Base-by-base conservation (phyloP, 129 eudicot species). In the Chrysanthemum seticuspe region DNA sequence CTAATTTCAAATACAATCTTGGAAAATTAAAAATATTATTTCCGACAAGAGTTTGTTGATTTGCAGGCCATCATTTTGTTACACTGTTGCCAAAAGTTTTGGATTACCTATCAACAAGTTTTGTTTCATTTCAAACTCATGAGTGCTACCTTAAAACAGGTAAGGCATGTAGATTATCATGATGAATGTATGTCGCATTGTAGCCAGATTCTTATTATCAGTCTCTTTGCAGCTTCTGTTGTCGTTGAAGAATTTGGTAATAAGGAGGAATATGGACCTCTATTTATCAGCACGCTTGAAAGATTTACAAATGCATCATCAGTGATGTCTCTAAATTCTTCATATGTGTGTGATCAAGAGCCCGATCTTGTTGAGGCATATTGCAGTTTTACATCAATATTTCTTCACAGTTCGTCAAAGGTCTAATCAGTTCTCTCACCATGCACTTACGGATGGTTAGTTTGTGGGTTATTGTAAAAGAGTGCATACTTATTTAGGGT, bases 71-170 rank as follows among this genome's bases (percentile, higher is more conserved):
- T 68, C 91, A 88, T 53, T 86, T 94, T 73, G 78, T 82, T 55
- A 60, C 89, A 29, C 67, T 84, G 50, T 70, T 94, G 79, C 99
- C 99, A 21, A 83, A 82, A 80, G 82, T 90, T 61, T 82, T 94
- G 55, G 92, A 94, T 74, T 88, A 91, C 76, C 73, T 94, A 65
- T 84, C 97, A 56, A 80, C 85, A 27, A 94, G 83, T 73, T 94
- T 94, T 51, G 44, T 76, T 71, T 77, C 93, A 68, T 90, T 85
- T 62, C 91, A 80, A 78, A 83, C 81, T 82, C 99, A 88, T 5
- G 99, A 94, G 50, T 94, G 97, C 87, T 94, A 86, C 86, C 83
- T 94, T 74, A 86, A 84, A 86, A 86, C 99, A 84, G 99, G 99
- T 90, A 79, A 75, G 19, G 4, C 56, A 49, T 68, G 68, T 74